These are phyloP conservation scores for Haematococcus sp. DNA, from an alignment of 139 green algal genomes.

Conservation along the genomic window DNA sequence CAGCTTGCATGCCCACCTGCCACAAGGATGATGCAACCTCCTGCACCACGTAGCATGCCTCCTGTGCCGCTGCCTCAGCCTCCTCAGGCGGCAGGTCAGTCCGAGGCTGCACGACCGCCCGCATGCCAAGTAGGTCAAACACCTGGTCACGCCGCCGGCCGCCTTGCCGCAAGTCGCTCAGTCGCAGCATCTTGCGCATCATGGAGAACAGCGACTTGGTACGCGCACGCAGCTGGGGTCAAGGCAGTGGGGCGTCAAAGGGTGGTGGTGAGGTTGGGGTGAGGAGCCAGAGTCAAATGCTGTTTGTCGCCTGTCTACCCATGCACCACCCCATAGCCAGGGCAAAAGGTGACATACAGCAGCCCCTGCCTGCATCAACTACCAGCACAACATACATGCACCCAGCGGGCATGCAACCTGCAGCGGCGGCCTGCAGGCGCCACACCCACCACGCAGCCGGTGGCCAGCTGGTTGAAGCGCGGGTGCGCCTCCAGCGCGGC, in stretches of 20 bases:
- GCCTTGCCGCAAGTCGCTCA: slow-evolving; percentile 63
- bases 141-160: slow-evolving; percentile 68
- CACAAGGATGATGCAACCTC: slow-evolving; percentile 68
- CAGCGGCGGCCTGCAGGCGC: no score
- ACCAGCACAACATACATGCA: neutral
- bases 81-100: slow-evolving; percentile 24
- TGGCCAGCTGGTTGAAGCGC: slow-evolving; percentile 51
- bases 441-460: slow-evolving; percentile 33
- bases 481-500: slow-evolving; percentile 50
- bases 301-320: no score
- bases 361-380: no score
- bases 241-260: no score
- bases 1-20: no score
- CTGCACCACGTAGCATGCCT: slow-evolving; percentile 80
- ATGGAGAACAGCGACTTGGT: slow-evolving; percentile 88
- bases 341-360: no score
- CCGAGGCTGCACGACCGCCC: slow-evolving; percentile 72
- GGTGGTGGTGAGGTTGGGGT: neutral
- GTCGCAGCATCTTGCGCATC: slow-evolving; percentile 91
- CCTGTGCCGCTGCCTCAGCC: slow-evolving; percentile 35
- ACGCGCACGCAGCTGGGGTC: slow-evolving; percentile 54
- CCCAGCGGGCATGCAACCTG: no score
- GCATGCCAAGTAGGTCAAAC: slow-evolving; percentile 89
- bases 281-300: neutral
- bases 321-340: neutral